Evolutionary conservation across 2,329 filamentous ascomycete species (phyloP), one percentile per base, ranked within the genome.

Genomic region (Aspergillus latus): DNA sequence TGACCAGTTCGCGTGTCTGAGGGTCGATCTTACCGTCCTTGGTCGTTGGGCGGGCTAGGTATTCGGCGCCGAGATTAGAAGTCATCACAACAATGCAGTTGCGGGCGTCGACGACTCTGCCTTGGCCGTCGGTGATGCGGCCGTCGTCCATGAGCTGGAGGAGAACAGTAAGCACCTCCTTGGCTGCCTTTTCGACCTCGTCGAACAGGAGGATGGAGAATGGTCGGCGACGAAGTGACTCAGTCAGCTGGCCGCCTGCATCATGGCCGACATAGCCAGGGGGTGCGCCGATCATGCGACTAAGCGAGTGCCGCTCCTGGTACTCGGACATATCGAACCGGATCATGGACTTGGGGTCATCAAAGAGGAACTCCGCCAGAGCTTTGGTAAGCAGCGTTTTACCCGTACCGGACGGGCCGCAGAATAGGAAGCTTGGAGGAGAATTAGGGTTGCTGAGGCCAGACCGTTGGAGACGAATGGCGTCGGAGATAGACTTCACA

Each of bases 21-120:
- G 86, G 82, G 66, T 99, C 94, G 64, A 99, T 94, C 69, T 81
- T 87, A 66, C 93, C 93, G 66, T 95, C 90, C 51, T 87, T 85
- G 50, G 84, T 84, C 54, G 87, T 86, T 13, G 89, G 88, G 21
- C 92, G 88, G 39, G 89, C 80, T n/a, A 99, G 88, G 73, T 88
- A 96, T 73, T 97, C 94, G 32, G 94, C 94, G 63, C 94, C 94
- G 59, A 99, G 76, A 79, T 99, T 99, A 68, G 92, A 97, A 0
- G 94, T 99, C 92, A 99, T 96, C 76, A 99, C 94, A 43, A 99
- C 93, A 65, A 99, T 97, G 73, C 93, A 97, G 82, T 99, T 99
- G 77, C 88, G 91, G 59, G 93, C 94, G 68, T 99, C 94, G 54
- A 99, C 87, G 49, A 97, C 82, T 72, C 94, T 87, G 71, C 94